These are phyloP conservation scores for Podaxis mareebaensis DNA, from an alignment of 768 basidiomycete genomes.

Conservation along the genomic window DNA sequence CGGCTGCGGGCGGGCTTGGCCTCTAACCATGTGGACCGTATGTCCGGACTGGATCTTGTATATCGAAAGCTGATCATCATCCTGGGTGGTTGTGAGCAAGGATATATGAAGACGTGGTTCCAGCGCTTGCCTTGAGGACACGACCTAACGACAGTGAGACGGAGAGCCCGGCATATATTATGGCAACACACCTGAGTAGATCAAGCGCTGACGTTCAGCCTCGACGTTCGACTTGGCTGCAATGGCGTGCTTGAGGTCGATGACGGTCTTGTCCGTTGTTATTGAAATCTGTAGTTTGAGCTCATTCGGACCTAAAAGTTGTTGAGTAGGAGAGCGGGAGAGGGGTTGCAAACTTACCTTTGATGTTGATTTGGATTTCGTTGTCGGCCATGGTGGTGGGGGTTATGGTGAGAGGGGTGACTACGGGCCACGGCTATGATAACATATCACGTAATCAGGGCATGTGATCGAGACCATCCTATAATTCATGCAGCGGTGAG, in stretches of 20 bases:
- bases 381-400: constrained; percentile 50
- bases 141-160: constrained; percentile 44
- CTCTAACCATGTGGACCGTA: constrained; percentile 94
- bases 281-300: constrained; percentile 90
- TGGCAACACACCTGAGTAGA: constrained; percentile 75
- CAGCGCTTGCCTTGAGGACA: constrained; percentile 62
- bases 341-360: constrained; percentile 42
- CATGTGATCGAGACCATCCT: constrained; percentile 3
- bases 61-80: constrained; percentile 75
- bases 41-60: constrained; percentile 93
- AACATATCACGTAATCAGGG: background rate
- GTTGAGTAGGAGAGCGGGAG: background rate
- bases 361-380: constrained; percentile 69
- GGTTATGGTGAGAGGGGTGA: background rate
- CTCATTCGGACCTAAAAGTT: constrained; percentile 74
- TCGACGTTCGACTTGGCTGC: constrained; percentile 83
- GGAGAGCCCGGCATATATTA: background rate
- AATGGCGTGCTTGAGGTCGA: constrained; percentile 89
- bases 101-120: background rate
- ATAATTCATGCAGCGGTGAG: no score
- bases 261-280: constrained; percentile 78
- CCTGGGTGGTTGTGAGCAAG: constrained; percentile 39
- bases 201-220: constrained; percentile 85
- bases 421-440: background rate
- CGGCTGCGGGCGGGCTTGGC: constrained; percentile 55